phyloP scores from a whole-genome alignment of 257 asterid species.

The Anisodus acutangulus region DNA sequence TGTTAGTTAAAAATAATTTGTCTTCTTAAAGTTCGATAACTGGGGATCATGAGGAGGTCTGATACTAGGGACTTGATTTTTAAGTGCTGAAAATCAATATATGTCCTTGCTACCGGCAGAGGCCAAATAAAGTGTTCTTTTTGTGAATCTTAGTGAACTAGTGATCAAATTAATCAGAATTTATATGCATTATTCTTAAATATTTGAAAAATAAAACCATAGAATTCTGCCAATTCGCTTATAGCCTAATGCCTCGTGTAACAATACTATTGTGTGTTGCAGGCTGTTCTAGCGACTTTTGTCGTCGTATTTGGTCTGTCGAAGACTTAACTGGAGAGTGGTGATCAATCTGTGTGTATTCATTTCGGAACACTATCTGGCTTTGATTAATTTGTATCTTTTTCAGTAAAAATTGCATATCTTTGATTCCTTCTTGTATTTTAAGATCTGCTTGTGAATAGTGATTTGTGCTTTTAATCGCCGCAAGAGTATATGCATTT shows the following conservation, averaged over 20 bases:
- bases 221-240: not conserved
- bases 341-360: constrained; percentile 22
- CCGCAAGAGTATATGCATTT: not conserved
- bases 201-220: not conserved
- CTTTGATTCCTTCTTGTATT: not conserved
- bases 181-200: no score
- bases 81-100: no score
- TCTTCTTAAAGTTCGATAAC: no score
- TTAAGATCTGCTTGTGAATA: not conserved
- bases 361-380: not conserved
- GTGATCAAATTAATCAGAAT: not conserved
- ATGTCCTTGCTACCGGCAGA: no score
- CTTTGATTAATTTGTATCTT: not conserved
- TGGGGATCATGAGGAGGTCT: no score
- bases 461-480: not conserved
- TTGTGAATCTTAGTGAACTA: no score
- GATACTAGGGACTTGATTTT: no score
- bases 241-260: not conserved
- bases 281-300: constrained; percentile 29
- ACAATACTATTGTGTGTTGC: not conserved
- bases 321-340: not conserved
- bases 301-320: constrained; percentile 25
- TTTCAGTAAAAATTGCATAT: not conserved
- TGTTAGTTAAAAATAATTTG: no score
- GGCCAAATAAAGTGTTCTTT: no score